phyloP scores from a whole-genome alignment of 805 yeast species.

The Saturnispora silvae region DNA sequence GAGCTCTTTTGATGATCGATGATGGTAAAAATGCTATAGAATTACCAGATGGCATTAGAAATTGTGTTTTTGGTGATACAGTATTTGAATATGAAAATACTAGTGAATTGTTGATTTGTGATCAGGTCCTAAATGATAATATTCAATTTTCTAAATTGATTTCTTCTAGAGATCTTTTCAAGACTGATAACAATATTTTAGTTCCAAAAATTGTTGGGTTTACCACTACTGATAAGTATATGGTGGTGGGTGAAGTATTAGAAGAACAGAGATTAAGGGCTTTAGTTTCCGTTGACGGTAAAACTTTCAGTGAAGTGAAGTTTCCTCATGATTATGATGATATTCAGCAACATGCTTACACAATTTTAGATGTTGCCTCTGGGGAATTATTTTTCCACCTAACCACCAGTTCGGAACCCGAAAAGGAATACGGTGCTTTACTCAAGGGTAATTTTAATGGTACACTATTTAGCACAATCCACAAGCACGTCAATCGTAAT shows the following conservation, averaged over 20 bases:
- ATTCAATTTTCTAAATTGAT: conserved; percentile 21
- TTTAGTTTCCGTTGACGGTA: conserved; percentile 70
- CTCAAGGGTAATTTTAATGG: conserved; percentile 89
- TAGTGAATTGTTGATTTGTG: conserved; percentile 55
- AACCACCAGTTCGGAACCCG: conserved; percentile 44
- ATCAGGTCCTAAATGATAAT: conserved; percentile 27
- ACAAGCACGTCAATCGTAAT: conserved; percentile 68
- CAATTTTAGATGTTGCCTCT: conserved; percentile 63
- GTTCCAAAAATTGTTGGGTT: conserved; percentile 61
- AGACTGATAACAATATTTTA: conserved; percentile 27
- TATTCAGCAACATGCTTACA: conserved; percentile 58
- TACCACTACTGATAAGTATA: conserved; percentile 58
- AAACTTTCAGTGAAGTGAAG: conserved; percentile 61
- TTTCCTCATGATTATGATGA: conserved; percentile 62
- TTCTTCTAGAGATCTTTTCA: conserved; percentile 46
- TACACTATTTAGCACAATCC: conserved; percentile 64
- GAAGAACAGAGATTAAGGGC: conserved; percentile 50
- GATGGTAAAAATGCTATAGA: conserved; percentile 54
- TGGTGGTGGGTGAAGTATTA: conserved; percentile 57
- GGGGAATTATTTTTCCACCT: conserved; percentile 75
- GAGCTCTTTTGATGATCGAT: conserved; percentile 54
- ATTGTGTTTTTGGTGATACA: conserved; percentile 61
- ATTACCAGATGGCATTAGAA: conserved; percentile 40
- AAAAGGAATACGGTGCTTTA: conserved; percentile 62
- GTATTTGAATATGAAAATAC: conserved; percentile 31